These are phyloP conservation scores for Bromus sterilis DNA, from an alignment of 176 grass and related monocot genomes.

Conservation along the genomic window DNA sequence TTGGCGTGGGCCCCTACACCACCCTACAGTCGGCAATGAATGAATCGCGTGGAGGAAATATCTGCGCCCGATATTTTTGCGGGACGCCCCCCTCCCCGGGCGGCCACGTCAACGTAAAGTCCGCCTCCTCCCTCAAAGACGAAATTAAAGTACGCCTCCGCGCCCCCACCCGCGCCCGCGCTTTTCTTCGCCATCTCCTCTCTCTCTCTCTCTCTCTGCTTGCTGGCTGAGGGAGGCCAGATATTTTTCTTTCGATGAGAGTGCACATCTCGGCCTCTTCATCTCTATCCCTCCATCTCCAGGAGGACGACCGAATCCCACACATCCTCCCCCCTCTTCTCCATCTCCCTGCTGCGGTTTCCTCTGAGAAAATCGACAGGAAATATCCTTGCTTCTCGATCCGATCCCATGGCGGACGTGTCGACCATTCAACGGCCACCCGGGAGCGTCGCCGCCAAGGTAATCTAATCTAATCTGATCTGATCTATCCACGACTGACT, in stretches of 20 bases:
- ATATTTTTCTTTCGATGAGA: neutral
- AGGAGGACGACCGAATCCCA: neutral
- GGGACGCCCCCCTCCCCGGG: too few relatives aligned
- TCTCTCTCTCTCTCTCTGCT: too few relatives aligned
- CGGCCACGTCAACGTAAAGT: conserved; percentile 23
- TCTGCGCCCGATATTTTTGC: conserved; percentile 27
- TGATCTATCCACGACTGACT: too few relatives aligned
- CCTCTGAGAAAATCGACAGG: neutral
- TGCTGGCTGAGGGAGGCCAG: too few relatives aligned
- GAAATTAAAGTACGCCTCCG: too few relatives aligned
- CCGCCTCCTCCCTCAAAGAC: too few relatives aligned
- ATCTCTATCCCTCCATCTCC: neutral
- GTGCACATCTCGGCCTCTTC: neutral
- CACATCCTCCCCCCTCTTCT: neutral
- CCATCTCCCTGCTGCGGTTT: neutral
- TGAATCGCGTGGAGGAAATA: neutral
- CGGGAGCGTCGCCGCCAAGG: neutral
- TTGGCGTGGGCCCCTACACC: too few relatives aligned
- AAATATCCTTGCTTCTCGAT: neutral
- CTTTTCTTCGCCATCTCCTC: neutral
- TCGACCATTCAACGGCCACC: neutral
- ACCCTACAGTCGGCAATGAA: too few relatives aligned
- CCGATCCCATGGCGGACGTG: conserved; percentile 14
- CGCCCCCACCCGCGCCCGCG: too few relatives aligned
- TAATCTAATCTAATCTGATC: neutral